These are phyloP conservation scores for Saccharomycopsis synnaedendra DNA, from an alignment of 805 yeast genomes.

Conservation along the genomic window DNA sequence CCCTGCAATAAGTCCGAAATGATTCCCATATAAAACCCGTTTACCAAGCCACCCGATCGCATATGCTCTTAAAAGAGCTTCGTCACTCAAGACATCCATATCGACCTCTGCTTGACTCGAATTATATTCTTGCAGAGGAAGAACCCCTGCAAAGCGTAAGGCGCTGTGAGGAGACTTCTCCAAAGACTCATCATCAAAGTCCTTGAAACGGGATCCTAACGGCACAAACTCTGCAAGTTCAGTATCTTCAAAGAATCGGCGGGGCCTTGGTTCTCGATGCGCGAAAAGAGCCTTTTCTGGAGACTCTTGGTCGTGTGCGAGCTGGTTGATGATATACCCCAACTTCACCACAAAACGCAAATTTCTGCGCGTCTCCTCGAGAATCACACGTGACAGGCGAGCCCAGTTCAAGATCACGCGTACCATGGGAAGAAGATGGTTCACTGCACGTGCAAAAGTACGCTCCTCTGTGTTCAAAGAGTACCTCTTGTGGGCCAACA, in stretches of 20 bases:
- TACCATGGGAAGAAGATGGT: constrained; percentile 22
- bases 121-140: neutral
- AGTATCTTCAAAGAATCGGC: neutral
- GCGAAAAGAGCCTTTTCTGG: neutral
- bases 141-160: neutral
- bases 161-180: constrained; percentile 17
- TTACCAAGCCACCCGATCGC: constrained; percentile 13
- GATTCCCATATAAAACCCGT: constrained; percentile 3
- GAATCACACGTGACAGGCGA: constrained; percentile 34
- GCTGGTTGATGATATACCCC: constrained; percentile 22
- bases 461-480: neutral
- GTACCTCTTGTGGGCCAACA: constrained; percentile 8
- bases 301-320: neutral
- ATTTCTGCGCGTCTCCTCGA: constrained; percentile 25
- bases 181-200: constrained; percentile 44
- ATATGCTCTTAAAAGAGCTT: constrained; percentile 3
- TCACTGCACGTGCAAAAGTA: too few relatives aligned
- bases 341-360: constrained; percentile 23
- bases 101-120: neutral
- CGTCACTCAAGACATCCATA: constrained; percentile 2
- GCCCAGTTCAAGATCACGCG: constrained; percentile 51
- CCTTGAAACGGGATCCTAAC: constrained; percentile 29
- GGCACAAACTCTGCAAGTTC: constrained; percentile 7
- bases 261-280: neutral
- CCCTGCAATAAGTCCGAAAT: neutral